Evolutionary conservation across 1,139 yeast genomes (phyloP).

Genomic region (Insectozyma bohioensis): DNA sequence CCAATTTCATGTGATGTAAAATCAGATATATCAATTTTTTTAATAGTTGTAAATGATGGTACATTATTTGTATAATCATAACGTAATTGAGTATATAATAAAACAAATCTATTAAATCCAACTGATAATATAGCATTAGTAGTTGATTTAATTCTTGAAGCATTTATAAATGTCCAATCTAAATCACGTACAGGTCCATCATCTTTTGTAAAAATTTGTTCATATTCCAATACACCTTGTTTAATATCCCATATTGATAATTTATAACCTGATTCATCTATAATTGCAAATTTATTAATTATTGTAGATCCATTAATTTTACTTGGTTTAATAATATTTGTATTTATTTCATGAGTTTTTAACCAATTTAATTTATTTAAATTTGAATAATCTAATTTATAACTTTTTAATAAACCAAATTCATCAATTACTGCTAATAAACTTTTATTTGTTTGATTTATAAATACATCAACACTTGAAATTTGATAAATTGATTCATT

Average conservation of each 20-base stretch:
- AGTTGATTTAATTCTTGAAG: constrained; percentile 24
- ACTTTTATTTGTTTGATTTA: constrained; percentile 37
- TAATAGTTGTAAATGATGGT: constrained; percentile 77
- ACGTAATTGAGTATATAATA: constrained; percentile 76
- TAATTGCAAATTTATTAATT: constrained; percentile 70
- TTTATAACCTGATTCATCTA: constrained; percentile 49
- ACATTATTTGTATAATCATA: constrained; percentile 82
- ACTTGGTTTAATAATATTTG: constrained; percentile 54
- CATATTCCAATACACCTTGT: constrained; percentile 67
- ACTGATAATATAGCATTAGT: constrained; percentile 76
- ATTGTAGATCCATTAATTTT: constrained; percentile 68
- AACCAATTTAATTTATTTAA: constrained; percentile 47
- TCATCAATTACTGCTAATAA: constrained; percentile 59
- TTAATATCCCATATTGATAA: constrained; percentile 77
- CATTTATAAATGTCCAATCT: constrained; percentile 78
- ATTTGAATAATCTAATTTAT: constrained; percentile 19
- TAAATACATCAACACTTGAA: constrained; percentile 55
- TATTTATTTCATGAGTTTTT: constrained; percentile 45
- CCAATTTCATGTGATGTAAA: constrained; percentile 83
- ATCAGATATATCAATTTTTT: constrained; percentile 65
- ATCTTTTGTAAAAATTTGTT: constrained; percentile 41
- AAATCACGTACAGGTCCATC: constrained; percentile 51
- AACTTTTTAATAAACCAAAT: constrained; percentile 54
- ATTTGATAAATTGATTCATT: constrained; percentile 43
- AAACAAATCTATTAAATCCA: constrained; percentile 64